Evolutionary conservation across 805 yeast genomes (phyloP), one percentile per base, ranked within the genome.

Genomic region (Suhomyces pyralidae): DNA sequence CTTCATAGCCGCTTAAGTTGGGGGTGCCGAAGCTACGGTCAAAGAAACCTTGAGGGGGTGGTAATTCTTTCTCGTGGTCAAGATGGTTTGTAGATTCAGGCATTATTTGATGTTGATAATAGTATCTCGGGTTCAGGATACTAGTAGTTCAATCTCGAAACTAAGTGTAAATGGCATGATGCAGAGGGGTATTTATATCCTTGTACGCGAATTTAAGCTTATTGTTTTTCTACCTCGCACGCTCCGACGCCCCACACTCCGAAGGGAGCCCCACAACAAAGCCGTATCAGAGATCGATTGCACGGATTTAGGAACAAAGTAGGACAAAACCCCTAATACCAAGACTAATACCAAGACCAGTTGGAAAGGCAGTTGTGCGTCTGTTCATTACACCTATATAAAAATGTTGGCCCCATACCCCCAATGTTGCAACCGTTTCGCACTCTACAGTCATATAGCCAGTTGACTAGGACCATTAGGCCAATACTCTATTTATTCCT

Each of bases 11-110:
- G 25, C 71, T 56, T 52, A 83, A 63, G 64, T 80, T 73, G 9
- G 86, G 82, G 58, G 65, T 48, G 45, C 67, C 68, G 47, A 79
- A 75, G 58, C 81, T 78, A 54, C 81, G 67, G 32, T 73, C 73
- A 49, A 57, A 60, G 59, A 75, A 76, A 40, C 77, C 78, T 48
- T 61, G 57, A 8, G 78, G 83, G 53, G 71, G 76, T 6, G 54
- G 55, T 40, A 55, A 55, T 50, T 58, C 56, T 44, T 60, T 62
- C 49, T 70, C 75, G 61, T 70, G 74, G 53, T 70, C 75, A 49
- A 71, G 64, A 12, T 69, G 59, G 45, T 69, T 59, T 12, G 40
- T 40, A 24, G 49, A 36, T 48, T 52, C 55, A 14, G 55, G 55
- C 55, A 52, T 28, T 28, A 12, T 28, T 28, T 5, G 12, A 5